phyloP scores from a whole-genome alignment of 345 rosid genomes.

The Carallia pectinifolia region DNA sequence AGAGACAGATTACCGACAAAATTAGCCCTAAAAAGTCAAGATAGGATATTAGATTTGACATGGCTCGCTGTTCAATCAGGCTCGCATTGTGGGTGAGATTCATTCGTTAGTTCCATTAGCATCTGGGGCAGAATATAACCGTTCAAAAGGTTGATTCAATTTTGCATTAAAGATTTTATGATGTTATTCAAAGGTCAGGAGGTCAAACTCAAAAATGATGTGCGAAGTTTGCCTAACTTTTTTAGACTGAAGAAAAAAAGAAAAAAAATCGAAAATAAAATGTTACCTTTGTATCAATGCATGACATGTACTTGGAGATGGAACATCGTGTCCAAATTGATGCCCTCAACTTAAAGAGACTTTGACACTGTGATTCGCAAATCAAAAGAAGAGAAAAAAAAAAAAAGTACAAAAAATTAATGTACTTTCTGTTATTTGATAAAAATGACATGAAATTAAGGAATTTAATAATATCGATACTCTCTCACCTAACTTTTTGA shows the following conservation, averaged over 20 bases:
- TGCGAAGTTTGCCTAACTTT: constrained; percentile 12
- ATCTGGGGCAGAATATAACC: background rate
- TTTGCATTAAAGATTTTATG: background rate
- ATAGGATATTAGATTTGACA: no score
- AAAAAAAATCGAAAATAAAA: background rate
- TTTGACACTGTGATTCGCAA: background rate
- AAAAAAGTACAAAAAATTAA: no score
- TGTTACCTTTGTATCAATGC: background rate
- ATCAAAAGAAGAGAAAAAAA: no score
- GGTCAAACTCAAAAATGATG: background rate
- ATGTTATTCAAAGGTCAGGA: background rate
- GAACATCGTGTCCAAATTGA: constrained; percentile 1
- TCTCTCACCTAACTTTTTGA: no score
- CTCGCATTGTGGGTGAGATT: no score
- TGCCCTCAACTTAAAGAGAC: background rate
- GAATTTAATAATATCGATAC: no score
- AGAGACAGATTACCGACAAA: no score
- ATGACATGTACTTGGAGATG: constrained; percentile 1
- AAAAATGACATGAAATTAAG: no score
- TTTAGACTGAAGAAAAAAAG: background rate
- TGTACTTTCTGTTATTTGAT: no score
- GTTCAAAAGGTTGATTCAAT: background rate
- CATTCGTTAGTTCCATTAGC: background rate
- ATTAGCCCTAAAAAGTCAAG: no score
- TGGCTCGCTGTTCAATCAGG: no score